Evolutionary conservation across 345 rosid genomes (phyloP), one percentile per base, ranked within the genome.

Genomic region (Dovyalis caffra): DNA sequence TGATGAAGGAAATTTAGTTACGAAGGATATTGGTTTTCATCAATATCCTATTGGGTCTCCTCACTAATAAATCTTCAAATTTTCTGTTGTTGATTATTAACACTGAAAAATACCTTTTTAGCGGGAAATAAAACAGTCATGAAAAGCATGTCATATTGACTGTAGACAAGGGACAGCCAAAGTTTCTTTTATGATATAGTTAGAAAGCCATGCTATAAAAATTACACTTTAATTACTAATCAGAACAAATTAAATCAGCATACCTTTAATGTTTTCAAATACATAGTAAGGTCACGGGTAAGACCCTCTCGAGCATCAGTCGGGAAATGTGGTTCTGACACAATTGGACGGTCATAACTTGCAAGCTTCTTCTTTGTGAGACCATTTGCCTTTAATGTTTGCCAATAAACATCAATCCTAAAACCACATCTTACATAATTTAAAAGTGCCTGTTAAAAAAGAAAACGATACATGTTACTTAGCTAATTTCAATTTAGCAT

Each of bases 341-440:
- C 74, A 45, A 83, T 85, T 33, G 88, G 84, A 70, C 81, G 85
- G 71, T 83, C 86, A 80, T 85, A 85, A 76, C 85, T 83, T 47
- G 80, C 81, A 53, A 83, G 83, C 75, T 76, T 78, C 71, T 83
- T 81, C 68, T 83, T 85, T 74, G 84, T 83, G 69, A 83, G 68
- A 68, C 86, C 88, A 71, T 76, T 63, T 16, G 62, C 63, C 65
- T 78, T 76, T 66, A 83, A 72, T 53, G 81, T 83, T 79, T 78
- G 51, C 86, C 88, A 85, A 78, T 85, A 85, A 70, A 71, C 80
- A 71, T 76, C 83, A 73, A 65, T 77, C 71, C 70, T 74, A 28
- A 82, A 82, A n/a, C 77, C 84, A 57, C 74, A 40, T 70, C 62
- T 82, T 47, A 82, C 64, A 64, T 78, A 77, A 74, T 80, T 76